A percentile compares a stretch with the other conserved stretches of the same genome.
phyloP scores from a whole-genome alignment of 2,329 filamentous ascomycete species.

The Monilinia aucupariae region DNA sequence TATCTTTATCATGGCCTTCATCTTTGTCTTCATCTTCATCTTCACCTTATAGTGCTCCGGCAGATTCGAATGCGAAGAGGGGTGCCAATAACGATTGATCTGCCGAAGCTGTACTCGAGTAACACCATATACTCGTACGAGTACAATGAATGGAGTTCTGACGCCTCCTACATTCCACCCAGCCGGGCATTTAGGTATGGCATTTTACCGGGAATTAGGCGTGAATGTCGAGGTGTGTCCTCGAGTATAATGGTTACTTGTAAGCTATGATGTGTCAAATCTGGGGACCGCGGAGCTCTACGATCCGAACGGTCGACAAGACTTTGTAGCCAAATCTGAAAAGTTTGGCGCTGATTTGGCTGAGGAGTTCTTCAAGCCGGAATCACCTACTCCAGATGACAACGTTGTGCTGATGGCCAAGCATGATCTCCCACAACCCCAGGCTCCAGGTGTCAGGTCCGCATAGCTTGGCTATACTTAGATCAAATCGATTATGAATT shows the following conservation, averaged over 20 bases:
- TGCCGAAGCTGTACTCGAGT: conserved; percentile 41
- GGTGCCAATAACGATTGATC: conserved; percentile 43
- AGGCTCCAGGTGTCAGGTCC: no score
- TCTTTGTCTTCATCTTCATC: no score
- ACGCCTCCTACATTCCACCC: conserved; percentile 42
- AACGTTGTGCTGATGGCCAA: conserved; percentile 42
- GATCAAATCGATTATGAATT: no score
- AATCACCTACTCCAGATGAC: conserved; percentile 22
- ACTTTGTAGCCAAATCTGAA: conserved; percentile 38
- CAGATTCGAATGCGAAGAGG: conserved; percentile 37
- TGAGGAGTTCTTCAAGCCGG: conserved; percentile 31
- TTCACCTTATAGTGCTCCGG: conserved; percentile 40
- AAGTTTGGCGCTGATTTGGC: conserved; percentile 37
- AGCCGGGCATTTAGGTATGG: conserved; percentile 40
- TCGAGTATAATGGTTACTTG: conserved; percentile 10
- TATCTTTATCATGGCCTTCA: no score
- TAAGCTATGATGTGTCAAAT: conserved; percentile 30
- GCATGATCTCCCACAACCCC: conserved; percentile 42
- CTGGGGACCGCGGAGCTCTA: conserved; percentile 35
- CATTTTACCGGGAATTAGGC: background rate
- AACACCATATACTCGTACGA: no score
- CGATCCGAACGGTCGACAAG: conserved; percentile 30
- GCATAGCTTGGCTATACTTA: no score
- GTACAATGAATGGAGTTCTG: conserved; percentile 38
- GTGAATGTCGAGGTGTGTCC: background rate